Evolutionary conservation across 2,329 filamentous ascomycete species (phyloP), one percentile per base, ranked within the genome.

Genomic region (Cladobotryum mycophilum): DNA sequence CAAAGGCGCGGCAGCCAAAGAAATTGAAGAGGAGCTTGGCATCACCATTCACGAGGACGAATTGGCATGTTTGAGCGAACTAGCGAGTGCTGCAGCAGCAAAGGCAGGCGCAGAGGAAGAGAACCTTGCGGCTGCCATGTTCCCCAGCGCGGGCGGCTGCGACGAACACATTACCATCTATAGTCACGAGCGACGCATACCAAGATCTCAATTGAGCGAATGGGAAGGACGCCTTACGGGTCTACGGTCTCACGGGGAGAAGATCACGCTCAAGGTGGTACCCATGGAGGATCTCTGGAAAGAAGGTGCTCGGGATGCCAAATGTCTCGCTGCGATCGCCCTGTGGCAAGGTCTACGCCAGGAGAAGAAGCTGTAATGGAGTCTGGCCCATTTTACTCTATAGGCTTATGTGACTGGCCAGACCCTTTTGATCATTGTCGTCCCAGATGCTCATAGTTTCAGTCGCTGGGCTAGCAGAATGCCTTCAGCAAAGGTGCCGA

Each of bases 401-500:
- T 36, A 35, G 43, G 22, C 36, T 11, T 30, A 30, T 30, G 25
- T 30, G 25, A 30, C 25, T 30, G 25, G 25, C 25, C 25, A 30
- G 25, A 30, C 4, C 25, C 25, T 6, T 8, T 30, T 30, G 25
- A 30, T 8, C 25, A 11, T 30, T 30, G 25, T 11, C 40, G 18
- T 34, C 22, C 15, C 20, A 34, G 13, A 12, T 22, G 38, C 25
- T 38, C 47, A 74, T 20, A 79, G 61, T 56, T 70, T 72, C 51
- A 79, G 72, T 55, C 69, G 68, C 70, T 82, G 86, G 17, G 85
- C 85, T 55, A 89, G 70, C 62, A 91, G 82, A 53, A 92, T 83
- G 0, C 88, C 88, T 66, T 92, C 87, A 0, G 88, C 88, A 42
- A 92, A 68, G 5, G 86, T 88, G 1, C 85, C 88, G 2, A 92